These are phyloP conservation scores for Diplodia corticola DNA, from an alignment of 2,329 filamentous ascomycete genomes.

Conservation along the genomic window DNA sequence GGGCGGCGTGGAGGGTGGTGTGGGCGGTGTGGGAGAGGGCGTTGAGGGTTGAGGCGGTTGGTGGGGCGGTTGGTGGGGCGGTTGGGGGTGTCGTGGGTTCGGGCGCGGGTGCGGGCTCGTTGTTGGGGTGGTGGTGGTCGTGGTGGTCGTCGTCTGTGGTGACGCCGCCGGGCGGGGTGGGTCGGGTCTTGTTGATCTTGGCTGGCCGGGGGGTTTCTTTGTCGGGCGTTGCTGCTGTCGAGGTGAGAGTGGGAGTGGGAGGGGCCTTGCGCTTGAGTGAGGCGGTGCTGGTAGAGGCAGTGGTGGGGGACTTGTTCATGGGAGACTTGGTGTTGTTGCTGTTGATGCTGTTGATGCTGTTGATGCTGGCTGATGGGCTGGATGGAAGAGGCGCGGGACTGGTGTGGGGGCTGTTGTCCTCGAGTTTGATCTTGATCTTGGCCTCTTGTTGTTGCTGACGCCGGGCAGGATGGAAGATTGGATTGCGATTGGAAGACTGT, in stretches of 20 bases:
- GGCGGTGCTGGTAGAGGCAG: neutral
- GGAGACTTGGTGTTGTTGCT: neutral
- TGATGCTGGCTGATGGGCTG: too few relatives aligned
- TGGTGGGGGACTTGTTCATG: neutral
- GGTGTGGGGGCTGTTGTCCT: neutral
- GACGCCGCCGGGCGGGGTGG: too few relatives aligned
- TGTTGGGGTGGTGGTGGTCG: neutral
- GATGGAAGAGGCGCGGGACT: neutral
- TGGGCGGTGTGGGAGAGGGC: neutral
- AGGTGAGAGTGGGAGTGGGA: neutral
- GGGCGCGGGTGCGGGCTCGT: neutral
- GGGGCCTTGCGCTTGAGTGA: neutral
- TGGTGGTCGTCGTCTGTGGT: neutral
- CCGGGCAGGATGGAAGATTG: neutral
- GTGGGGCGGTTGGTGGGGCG: neutral
- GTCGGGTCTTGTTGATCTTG: too few relatives aligned
- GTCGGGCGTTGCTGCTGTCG: too few relatives aligned
- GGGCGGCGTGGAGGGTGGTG: neutral
- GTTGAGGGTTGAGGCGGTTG: neutral
- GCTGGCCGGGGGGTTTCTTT: neutral
- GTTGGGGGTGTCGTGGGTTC: neutral
- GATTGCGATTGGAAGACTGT: too few relatives aligned
- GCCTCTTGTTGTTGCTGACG: neutral
- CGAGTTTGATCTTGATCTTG: neutral
- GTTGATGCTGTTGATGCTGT: neutral